Conservation (phyloP, 805 yeast genomes). For the Candida boleticola region DNA sequence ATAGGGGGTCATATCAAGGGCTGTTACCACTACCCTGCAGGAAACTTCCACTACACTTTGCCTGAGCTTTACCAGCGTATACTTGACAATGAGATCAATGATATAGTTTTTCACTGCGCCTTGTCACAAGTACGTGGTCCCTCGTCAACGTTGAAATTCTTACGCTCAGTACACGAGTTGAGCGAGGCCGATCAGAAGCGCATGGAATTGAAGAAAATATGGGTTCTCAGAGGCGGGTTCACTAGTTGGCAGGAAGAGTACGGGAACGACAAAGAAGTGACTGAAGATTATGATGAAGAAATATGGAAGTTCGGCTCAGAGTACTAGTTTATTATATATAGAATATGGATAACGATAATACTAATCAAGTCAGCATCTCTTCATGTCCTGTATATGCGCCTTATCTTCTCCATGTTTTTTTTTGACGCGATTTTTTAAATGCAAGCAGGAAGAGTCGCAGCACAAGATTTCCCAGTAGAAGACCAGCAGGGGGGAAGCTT, state of each 20-base stretch:
- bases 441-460: no score
- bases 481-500: no score
- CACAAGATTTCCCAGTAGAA: no score
- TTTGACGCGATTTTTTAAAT: no score
- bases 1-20: constrained; percentile 72
- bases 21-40: constrained; percentile 56
- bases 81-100: constrained; percentile 31
- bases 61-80: constrained; percentile 38
- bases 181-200: constrained; percentile 21
- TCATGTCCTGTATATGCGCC: no score
- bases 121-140: constrained; percentile 93
- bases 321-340: no score
- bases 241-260: constrained; percentile 75
- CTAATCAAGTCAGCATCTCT: no score
- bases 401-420: no score
- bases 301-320: constrained; percentile 27
- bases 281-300: constrained; percentile 46
- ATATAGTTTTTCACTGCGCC: constrained; percentile 87
- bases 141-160: constrained; percentile 65
- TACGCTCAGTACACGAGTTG: constrained; percentile 41
- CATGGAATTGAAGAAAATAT: constrained; percentile 47
- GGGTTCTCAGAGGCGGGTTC: constrained; percentile 84
- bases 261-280: constrained; percentile 63
- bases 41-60: constrained; percentile 36
- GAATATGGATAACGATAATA: no score